Evolutionary conservation across 73 alveolate species (phyloP), one percentile per base, ranked within the genome.

Genomic region (Durusdinium trenchii): DNA sequence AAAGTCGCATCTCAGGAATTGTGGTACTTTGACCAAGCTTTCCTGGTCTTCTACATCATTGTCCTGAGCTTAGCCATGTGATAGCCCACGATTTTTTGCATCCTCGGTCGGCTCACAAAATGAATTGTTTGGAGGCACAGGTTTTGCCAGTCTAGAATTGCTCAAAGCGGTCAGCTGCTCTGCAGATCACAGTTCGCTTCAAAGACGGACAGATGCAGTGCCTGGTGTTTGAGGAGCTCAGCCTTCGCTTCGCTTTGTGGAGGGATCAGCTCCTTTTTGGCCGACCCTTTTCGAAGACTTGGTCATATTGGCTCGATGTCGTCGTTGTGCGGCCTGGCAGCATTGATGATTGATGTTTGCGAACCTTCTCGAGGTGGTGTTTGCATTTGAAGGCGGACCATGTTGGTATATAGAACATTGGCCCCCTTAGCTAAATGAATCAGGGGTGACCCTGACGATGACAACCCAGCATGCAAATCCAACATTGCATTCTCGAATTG

Each of bases 301-400:
- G 98, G 98, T 36, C 98, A 47, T 91, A 71, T n/a, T 91, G 98
- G 98, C 57, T 91, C 78, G 98, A 91, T 76, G 50, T 89, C 32
- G 47, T 91, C 54, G 82, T 91, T 48, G 98, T 91, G 98, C 78
- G 10, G 32, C 98, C 38, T 47, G 79, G 98, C 73, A 18, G 36
- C 48, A 46, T n/a, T n/a, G n/a, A n/a, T n/a, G n/a, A n/a, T n/a
- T 30, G n/a, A n/a, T n/a, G n/a, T n/a, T n/a, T n/a, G n/a, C n/a
- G n/a, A n/a, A n/a, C n/a, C n/a, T n/a, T n/a, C n/a, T n/a, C n/a
- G n/a, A n/a, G n/a, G n/a, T n/a, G n/a, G n/a, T n/a, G n/a, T n/a
- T n/a, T n/a, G n/a, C n/a, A n/a, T n/a, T n/a, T n/a, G n/a, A n/a
- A n/a, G n/a, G n/a, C n/a, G n/a, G n/a, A n/a, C n/a, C n/a, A n/a